Evolutionary conservation across 495 filamentous ascomycete genomes (phyloP).

Genomic region (Bathelium albidoporum): DNA sequence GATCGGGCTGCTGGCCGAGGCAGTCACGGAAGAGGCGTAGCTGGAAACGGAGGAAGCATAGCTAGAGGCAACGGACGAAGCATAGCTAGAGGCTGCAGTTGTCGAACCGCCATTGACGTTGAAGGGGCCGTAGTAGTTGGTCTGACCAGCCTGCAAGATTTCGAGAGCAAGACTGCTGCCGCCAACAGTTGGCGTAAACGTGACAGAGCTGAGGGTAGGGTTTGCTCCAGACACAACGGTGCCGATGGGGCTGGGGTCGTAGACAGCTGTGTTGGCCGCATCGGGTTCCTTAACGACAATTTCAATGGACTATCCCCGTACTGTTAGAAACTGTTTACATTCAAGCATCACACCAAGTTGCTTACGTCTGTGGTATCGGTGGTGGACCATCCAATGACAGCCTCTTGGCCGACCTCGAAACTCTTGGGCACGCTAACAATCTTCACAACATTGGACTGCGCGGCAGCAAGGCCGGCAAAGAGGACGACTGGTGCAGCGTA

Average conservation of each 20-base stretch:
- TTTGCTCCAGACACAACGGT: constrained; percentile 11
- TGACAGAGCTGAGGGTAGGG: constrained; percentile 23
- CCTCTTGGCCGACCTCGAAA: constrained; percentile 17
- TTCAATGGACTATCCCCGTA: constrained; percentile 18
- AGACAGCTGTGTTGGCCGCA: constrained; percentile 12
- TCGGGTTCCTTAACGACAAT: constrained; percentile 27
- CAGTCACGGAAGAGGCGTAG: constrained; percentile 3
- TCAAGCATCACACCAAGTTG: not conserved
- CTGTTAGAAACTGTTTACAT: constrained; percentile 5
- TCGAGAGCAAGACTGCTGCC: constrained; percentile 27
- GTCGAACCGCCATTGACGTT: constrained; percentile 20
- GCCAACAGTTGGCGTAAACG: constrained; percentile 17
- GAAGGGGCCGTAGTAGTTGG: constrained; percentile 31
- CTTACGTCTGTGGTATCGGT: constrained; percentile 17
- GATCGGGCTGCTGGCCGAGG: not conserved
- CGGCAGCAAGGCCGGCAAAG: constrained; percentile 22
- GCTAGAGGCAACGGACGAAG: too few relatives aligned
- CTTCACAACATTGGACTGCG: constrained; percentile 20
- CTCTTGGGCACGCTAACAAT: constrained; percentile 17
- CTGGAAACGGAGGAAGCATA: constrained; percentile 9
- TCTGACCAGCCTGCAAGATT: constrained; percentile 25
- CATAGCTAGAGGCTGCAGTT: too few relatives aligned
- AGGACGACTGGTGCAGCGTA: constrained; percentile 10
- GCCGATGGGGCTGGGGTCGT: not conserved
- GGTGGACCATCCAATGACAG: constrained; percentile 15